These are phyloP conservation scores for Penicillium sp. DNA, from an alignment of 2,329 filamentous ascomycete species.

Conservation along the genomic window DNA sequence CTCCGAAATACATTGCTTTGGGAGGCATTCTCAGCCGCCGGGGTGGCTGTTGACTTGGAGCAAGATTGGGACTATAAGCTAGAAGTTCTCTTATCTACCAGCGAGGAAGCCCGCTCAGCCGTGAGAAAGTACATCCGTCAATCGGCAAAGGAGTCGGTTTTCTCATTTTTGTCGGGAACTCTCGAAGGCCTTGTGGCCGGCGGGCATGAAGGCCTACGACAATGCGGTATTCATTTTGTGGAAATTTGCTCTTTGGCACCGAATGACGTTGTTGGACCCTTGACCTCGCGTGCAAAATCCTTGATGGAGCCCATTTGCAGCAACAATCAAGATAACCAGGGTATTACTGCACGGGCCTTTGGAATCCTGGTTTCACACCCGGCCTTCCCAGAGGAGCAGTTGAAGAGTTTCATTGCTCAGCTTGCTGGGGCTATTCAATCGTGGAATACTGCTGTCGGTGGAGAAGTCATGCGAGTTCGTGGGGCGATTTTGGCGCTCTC, in stretches of 20 bases:
- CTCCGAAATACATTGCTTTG: slow-evolving; percentile 62
- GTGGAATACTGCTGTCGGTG: slow-evolving; percentile 62
- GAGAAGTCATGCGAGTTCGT: slow-evolving; percentile 58
- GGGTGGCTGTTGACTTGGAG: slow-evolving; percentile 57
- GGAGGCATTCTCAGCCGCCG: slow-evolving; percentile 52
- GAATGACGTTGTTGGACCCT: slow-evolving; percentile 50
- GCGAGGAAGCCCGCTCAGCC: slow-evolving; percentile 62
- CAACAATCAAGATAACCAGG: slow-evolving; percentile 68
- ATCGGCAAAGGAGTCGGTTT: slow-evolving; percentile 38
- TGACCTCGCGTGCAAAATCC: slow-evolving; percentile 52
- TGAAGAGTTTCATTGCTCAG: slow-evolving; percentile 46
- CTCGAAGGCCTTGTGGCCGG: slow-evolving; percentile 47
- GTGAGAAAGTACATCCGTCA: slow-evolving; percentile 42
- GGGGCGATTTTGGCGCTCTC: slow-evolving; percentile 60
- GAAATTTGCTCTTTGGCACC: slow-evolving; percentile 57
- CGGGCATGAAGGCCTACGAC: slow-evolving; percentile 41
- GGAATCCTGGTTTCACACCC: slow-evolving; percentile 73
- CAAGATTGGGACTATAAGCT: slow-evolving; percentile 83
- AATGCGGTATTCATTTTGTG: slow-evolving; percentile 52
- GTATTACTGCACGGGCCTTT: slow-evolving; percentile 66
- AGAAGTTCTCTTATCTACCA: slow-evolving; percentile 68
- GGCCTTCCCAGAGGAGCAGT: slow-evolving; percentile 38
- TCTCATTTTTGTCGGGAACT: slow-evolving; percentile 45
- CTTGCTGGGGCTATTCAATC: slow-evolving; percentile 49
- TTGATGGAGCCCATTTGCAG: slow-evolving; percentile 65